Base-by-base conservation (phyloP, 2,329 filamentous ascomycete genomes). In the Tolypocladium pustulatum region DNA sequence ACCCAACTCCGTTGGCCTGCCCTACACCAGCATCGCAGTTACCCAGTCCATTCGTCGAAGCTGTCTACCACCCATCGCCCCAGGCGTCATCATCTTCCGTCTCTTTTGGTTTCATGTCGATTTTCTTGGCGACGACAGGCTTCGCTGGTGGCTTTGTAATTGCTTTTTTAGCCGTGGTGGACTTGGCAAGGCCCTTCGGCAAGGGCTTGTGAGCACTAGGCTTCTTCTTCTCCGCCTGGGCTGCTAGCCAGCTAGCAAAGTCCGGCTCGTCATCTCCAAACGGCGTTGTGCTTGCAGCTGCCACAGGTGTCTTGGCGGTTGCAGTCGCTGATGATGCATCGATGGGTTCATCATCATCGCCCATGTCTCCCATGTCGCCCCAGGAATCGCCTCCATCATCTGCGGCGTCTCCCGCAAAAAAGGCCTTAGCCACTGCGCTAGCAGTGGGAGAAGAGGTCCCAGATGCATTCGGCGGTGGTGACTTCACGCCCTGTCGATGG, bases 191-290 rank as follows among this genome's bases (percentile, higher is more conserved):
- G 0, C 93, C 93, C 73, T 96, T 99, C 0, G 93, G 92, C 58
- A 97, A 70, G 3, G 87, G 76, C 64, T 89, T 94, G 49, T 68
- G 57, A 60, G 72, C 67, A 1, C 70, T 69, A 13, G 80, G 80
- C 75, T 95, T 97, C 62, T 96, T 97, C 62, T 88, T 83, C 62
- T 87, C 81, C 7, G 88, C 85, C 70, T 97, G 91, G 15, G 92
- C 91, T 15, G 90, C 91, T 27, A 97, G 74, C 92, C 94, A 97
- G 6, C 91, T 92, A 6, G 91, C 93, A 72, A 99, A 97, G 71
- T 97, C 94, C 0, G 93, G 93, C 71, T 99, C 93, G 32, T 89
- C 86, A 65, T 96, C 91, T 60, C 93, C 90, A 63, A 88, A 93
- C 0, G 87, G 80, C 8, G 80, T 75, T 36, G 73, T 66, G 7